Conservation (phyloP, 805 yeast species). For the Torulaspora gathmanii region DNA sequence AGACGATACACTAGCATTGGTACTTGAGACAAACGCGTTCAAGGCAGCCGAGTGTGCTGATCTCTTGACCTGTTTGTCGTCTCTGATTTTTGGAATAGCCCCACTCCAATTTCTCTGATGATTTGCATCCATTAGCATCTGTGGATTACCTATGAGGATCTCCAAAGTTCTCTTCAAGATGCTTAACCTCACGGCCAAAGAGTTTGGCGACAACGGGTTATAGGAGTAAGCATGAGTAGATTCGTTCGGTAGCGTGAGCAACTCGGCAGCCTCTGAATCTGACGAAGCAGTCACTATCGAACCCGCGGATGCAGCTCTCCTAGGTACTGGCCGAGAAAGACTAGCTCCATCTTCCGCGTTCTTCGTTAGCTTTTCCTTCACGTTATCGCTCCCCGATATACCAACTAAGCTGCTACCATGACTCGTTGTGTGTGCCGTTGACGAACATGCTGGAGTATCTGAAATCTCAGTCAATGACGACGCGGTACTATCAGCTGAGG, state of each 20-base stretch:
- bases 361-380: not conserved
- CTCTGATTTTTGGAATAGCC: constrained; percentile 1
- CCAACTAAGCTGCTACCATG: constrained; percentile 7
- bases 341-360: not conserved
- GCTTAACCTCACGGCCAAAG: constrained; percentile 67
- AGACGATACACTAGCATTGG: constrained; percentile 11
- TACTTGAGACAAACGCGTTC: constrained; percentile 30
- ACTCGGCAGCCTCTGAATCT: constrained; percentile 39
- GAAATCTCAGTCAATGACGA: constrained; percentile 6
- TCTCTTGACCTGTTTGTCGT: constrained; percentile 11
- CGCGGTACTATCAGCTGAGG: constrained; percentile 4
- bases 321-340: not conserved
- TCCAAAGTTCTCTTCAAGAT: constrained; percentile 74
- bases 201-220: constrained; percentile 75
- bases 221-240: constrained; percentile 83
- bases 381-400: not conserved
- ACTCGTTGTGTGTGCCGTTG: constrained; percentile 9
- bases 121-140: constrained; percentile 24
- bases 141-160: constrained; percentile 61
- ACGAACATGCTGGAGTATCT: constrained; percentile 9
- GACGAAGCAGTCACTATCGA: constrained; percentile 12
- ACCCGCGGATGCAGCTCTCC: constrained; percentile 11
- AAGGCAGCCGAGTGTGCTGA: constrained; percentile 26
- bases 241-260: constrained; percentile 65
- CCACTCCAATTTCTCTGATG: constrained; percentile 11